Percentiles rank a stretch among this genome's conserved stretches.
These are phyloP conservation scores for Phylloporus rhodoxanthus DNA, from an alignment of 768 basidiomycete genomes.

Conservation along the genomic window DNA sequence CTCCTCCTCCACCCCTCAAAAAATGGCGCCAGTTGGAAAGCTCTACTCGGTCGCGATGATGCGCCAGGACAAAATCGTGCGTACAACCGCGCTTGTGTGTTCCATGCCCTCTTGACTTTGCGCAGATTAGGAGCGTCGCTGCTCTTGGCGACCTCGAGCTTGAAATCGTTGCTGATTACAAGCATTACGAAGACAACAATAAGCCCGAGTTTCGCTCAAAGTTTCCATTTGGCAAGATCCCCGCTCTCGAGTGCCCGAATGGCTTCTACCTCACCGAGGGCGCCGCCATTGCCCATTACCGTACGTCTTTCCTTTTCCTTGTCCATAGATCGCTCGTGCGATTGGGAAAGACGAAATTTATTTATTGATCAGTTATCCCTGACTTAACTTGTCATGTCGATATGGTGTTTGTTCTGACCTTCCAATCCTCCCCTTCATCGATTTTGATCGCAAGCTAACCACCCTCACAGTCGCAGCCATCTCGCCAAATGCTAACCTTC, in stretches of 20 bases:
- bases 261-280: conserved; percentile 79
- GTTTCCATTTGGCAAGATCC: conserved; percentile 81
- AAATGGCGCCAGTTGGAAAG: conserved; percentile 59
- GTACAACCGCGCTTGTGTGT: conserved; percentile 4
- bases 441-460: conserved; percentile 14
- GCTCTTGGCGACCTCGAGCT: conserved; percentile 56
- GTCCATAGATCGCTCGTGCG: conserved; percentile 9
- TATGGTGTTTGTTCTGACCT: conserved; percentile 19
- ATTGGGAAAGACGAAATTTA: conserved; percentile 22
- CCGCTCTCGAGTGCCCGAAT: conserved; percentile 69
- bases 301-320: conserved; percentile 49
- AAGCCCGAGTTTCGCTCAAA: conserved; percentile 65
- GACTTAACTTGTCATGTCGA: conserved; percentile 61
- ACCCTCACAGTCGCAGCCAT: conserved; percentile 58
- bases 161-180: conserved; percentile 48
- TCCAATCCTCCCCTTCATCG: neutral
- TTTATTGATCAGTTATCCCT: conserved; percentile 61
- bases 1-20: conserved; percentile 22
- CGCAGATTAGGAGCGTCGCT: conserved; percentile 50
- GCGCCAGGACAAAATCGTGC: conserved; percentile 43
- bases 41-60: conserved; percentile 49
- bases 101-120: conserved; percentile 1
- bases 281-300: conserved; percentile 75
- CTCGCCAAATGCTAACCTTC: conserved; percentile 72
- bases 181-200: conserved; percentile 61